phyloP scores from a whole-genome alignment of 129 eudicot species.

The Pulicaria dysenterica region DNA sequence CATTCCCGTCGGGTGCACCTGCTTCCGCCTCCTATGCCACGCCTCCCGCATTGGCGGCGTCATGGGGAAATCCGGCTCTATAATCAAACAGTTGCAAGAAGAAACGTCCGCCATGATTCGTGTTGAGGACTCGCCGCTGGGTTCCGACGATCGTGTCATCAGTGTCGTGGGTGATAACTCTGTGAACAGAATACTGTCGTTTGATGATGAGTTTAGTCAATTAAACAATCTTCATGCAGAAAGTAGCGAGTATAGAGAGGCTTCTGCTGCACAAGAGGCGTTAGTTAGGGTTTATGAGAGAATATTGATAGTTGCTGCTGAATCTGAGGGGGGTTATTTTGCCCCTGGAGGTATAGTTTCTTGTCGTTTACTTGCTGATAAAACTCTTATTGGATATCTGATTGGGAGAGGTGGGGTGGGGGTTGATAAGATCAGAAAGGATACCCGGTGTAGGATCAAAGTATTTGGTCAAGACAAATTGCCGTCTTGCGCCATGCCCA shows the following conservation, averaged over 20 bases:
- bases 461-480: slow-evolving; percentile 35
- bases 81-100: slow-evolving; percentile 54
- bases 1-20: slow-evolving; percentile 42
- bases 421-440: slow-evolving; percentile 58
- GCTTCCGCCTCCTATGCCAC: slow-evolving; percentile 69
- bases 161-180: slow-evolving; percentile 32
- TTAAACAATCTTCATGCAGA: not conserved
- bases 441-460: slow-evolving; percentile 57
- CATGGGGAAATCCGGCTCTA: slow-evolving; percentile 69
- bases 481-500: slow-evolving; percentile 42
- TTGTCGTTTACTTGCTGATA: slow-evolving; percentile 57
- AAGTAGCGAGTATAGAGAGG: slow-evolving; percentile 36
- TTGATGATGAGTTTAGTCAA: slow-evolving; percentile 11
- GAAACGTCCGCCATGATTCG: slow-evolving; percentile 58
- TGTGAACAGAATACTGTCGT: slow-evolving; percentile 21
- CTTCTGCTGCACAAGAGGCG: slow-evolving; percentile 76
- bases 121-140: slow-evolving; percentile 47
- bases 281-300: slow-evolving; percentile 79
- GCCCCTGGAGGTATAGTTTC: slow-evolving; percentile 49
- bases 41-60: slow-evolving; percentile 68
- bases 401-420: slow-evolving; percentile 75
- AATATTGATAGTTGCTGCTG: slow-evolving; percentile 66
- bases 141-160: slow-evolving; percentile 51
- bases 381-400: slow-evolving; percentile 45
- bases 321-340: slow-evolving; percentile 32